These are phyloP conservation scores for Xylariomycetidae sp. DNA, from an alignment of 2,329 filamentous ascomycete genomes.

Conservation along the genomic window DNA sequence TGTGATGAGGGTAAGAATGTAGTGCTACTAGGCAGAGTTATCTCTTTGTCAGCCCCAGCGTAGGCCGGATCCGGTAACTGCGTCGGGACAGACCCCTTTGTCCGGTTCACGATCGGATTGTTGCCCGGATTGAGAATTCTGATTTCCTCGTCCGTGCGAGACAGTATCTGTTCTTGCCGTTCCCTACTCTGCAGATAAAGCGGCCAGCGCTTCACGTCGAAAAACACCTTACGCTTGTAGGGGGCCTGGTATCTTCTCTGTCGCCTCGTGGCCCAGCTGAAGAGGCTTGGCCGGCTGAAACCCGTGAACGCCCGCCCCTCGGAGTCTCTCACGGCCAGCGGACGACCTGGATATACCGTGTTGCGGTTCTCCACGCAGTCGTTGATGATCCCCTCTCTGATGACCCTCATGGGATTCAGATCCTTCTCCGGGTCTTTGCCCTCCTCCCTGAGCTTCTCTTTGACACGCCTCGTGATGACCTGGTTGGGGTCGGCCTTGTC, in stretches of 20 bases:
- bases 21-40: too few species aligned
- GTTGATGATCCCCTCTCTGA: conserved; percentile 36
- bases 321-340: conserved; percentile 17
- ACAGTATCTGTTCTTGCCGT: conserved; percentile 23
- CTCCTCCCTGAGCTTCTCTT: too few species aligned
- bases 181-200: conserved; percentile 31
- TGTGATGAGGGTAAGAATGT: too few species aligned
- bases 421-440: too few species aligned
- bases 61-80: conserved; percentile 1
- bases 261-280: conserved; percentile 25
- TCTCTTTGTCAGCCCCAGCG: too few species aligned
- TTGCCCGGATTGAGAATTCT: too few species aligned
- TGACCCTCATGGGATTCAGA: conserved; percentile 20
- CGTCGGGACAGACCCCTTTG: too few species aligned
- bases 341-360: conserved; percentile 36
- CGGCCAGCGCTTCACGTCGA: conserved; percentile 46
- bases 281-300: conserved; percentile 22
- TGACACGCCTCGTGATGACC: conserved; percentile 10
- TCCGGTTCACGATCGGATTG: too few species aligned
- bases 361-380: conserved; percentile 39
- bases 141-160: conserved; percentile 24
- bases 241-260: conserved; percentile 25
- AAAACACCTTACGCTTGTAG: conserved; percentile 32
- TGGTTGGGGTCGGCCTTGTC: conserved; percentile 25
- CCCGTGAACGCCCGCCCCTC: conserved; percentile 12